Base-by-base conservation (phyloP, 2,329 filamentous ascomycete genomes). In the Fusarium clavum region DNA sequence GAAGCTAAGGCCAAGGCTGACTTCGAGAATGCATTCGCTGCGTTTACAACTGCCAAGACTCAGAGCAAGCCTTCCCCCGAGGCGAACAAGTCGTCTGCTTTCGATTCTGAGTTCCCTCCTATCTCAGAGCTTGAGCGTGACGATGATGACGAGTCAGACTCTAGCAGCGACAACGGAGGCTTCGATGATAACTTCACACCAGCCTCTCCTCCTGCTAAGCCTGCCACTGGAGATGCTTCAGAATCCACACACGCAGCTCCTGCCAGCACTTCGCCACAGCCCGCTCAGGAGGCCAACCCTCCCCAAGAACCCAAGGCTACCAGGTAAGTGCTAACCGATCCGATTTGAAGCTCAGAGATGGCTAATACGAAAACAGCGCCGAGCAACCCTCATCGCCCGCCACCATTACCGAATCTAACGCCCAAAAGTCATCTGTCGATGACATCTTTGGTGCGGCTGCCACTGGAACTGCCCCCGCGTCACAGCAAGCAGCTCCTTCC, bases 131-230 rank as follows among this genome's bases (percentile, higher is more conserved):
- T 98, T 61, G 91, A 92, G 67, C 73, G 73, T 46, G 87, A 95
- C 18, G 87, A 95, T 5, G 87, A 95, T 22, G 91, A 97, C n/a
- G 60, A 64, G 18, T 94, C 92, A 30, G 94, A 97, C 62, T 91
- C 91, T 30, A 91, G 90, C 57, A 92, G 89, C 64, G 92, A 93
- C 49, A 88, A 88, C 51, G 94, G 93, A 44, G 94, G 94, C 0
- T 98, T 98, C 77, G 95, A 97, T 52, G 96, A 99, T 77, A 91
- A 98, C 79, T 98, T 98, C 77, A 91, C 92, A 1, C 89, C 92
- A 16, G 86, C 88, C 3, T 86, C 86, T 7, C 83, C 85, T 25
- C 77, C 79, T 27, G 72, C 77, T 30, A 84, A 83, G 30, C 72
- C 75, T 55, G 53, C 61, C 29, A 57, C 40, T n/a, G 69, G 61